Evolutionary conservation across 345 rosid genomes (phyloP).

Genomic region (Moricandia moricandioides): DNA sequence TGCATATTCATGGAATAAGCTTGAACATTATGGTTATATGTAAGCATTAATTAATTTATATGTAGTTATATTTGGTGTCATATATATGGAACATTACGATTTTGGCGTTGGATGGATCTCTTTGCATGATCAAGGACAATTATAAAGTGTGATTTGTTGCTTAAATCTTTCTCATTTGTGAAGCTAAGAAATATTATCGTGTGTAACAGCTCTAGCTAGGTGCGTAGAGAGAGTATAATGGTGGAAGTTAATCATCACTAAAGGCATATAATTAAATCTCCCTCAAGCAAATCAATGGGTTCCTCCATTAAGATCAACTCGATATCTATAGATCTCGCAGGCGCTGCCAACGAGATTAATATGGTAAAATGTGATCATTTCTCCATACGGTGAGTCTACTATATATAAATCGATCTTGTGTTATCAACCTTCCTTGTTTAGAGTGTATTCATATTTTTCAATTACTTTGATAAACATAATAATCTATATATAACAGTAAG

Average conservation of each 20-base stretch:
- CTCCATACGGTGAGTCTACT: constrained; percentile 64
- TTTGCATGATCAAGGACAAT: neutral
- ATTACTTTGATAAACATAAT: neutral
- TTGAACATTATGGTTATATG: neutral
- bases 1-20: constrained; percentile 9
- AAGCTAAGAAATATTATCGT: neutral
- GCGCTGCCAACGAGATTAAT: constrained; percentile 35
- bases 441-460: neutral
- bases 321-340: constrained; percentile 54
- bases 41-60: neutral
- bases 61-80: constrained; percentile 1
- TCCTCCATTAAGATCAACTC: constrained; percentile 59
- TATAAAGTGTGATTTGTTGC: neutral
- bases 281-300: constrained; percentile 39
- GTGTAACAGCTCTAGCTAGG: constrained; percentile 10
- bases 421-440: constrained; percentile 5
- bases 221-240: constrained; percentile 31
- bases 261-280: constrained; percentile 17
- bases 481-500: neutral
- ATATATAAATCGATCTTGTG: neutral
- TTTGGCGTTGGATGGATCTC: constrained; percentile 4
- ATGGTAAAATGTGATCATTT: constrained; percentile 57
- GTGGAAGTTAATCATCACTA: constrained; percentile 31
- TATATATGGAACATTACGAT: constrained; percentile 22
- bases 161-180: neutral